phyloP scores from a whole-genome alignment of 371 early-diverging fungal genomes.

The Mucor racemosus region DNA sequence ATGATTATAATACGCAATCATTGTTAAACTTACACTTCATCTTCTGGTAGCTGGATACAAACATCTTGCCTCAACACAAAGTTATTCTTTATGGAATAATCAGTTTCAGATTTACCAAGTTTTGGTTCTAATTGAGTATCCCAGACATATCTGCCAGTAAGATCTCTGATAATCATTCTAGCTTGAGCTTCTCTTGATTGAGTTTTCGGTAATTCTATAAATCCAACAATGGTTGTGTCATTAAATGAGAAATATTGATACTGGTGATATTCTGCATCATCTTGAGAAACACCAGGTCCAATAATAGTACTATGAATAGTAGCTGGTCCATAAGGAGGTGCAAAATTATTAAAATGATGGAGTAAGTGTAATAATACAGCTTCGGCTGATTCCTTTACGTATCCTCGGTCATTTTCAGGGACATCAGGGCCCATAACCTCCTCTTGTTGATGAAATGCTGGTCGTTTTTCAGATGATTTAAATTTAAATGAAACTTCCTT shows the following conservation, averaged over 20 bases:
- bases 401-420: conserved; percentile 44
- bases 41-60: conserved; percentile 1
- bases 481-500: conserved; percentile 50
- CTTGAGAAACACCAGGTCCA: conserved; percentile 51
- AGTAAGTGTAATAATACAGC: conserved; percentile 54
- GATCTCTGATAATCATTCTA: conserved; percentile 73
- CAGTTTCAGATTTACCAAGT: background rate
- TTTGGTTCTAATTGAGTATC: conserved; percentile 64
- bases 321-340: conserved; percentile 59
- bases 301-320: conserved; percentile 53
- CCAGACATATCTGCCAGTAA: conserved; percentile 84
- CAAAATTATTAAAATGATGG: conserved; percentile 62
- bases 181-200: conserved; percentile 38
- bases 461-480: conserved; percentile 47
- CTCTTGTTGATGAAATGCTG: conserved; percentile 34
- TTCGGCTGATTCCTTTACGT: conserved; percentile 62
- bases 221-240: conserved; percentile 63
- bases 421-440: conserved; percentile 26
- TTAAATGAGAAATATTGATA: conserved; percentile 68
- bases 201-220: conserved; percentile 57
- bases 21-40: background rate
- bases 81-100: background rate
- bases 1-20: background rate
- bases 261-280: conserved; percentile 45
- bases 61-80: conserved; percentile 14